phyloP scores from a whole-genome alignment of 257 asterid genomes.

The Lantana camara region DNA sequence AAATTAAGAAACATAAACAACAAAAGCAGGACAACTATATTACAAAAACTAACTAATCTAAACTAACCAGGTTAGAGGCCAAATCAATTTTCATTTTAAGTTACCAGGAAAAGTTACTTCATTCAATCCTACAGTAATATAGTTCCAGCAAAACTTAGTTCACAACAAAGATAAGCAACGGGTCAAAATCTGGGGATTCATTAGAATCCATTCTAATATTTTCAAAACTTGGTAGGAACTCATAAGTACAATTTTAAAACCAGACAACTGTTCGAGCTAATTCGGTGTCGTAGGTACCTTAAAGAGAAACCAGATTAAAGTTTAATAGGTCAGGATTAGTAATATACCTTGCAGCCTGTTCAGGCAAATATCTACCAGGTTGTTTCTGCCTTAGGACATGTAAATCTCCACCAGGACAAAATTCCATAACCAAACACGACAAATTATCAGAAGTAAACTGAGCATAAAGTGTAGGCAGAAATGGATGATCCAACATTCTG shows the following conservation, averaged over 20 bases:
- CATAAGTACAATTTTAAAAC: too few species aligned
- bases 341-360: conserved; percentile 85
- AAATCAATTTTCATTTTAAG: not conserved
- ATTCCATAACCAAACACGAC: conserved; percentile 92
- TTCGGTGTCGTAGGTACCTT: too few species aligned
- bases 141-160: not conserved
- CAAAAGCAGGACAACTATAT: not conserved
- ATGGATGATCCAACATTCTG: conserved; percentile 91
- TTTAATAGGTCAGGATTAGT: conserved; percentile 12
- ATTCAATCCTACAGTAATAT: not conserved
- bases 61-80: not conserved
- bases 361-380: conserved; percentile 72
- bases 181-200: not conserved
- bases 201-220: too few species aligned
- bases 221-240: too few species aligned
- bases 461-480: conserved; percentile 87
- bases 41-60: not conserved
- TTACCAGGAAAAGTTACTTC: not conserved
- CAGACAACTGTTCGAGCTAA: too few species aligned
- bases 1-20: conserved; percentile 5
- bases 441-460: conserved; percentile 83
- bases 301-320: too few species aligned
- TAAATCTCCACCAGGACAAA: conserved; percentile 94
- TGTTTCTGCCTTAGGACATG: conserved; percentile 93
- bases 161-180: not conserved